phyloP scores from a whole-genome alignment of 495 filamentous ascomycete genomes.

The Tetracladium marchalianum region DNA sequence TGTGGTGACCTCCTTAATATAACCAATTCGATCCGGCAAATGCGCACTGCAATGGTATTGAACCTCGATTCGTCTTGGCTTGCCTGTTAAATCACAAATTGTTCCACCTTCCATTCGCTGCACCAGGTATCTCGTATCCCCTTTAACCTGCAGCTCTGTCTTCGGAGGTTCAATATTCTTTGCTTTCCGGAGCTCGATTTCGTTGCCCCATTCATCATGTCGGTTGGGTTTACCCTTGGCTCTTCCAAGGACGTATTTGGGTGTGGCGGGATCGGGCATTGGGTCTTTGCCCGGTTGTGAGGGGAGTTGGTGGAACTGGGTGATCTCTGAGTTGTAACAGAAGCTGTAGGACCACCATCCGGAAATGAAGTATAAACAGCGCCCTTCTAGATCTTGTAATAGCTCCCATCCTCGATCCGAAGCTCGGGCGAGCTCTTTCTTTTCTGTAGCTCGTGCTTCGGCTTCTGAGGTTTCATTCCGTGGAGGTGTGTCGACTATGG shows the following conservation, averaged over 20 bases:
- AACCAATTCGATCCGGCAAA: conserved; percentile 70
- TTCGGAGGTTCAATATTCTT: conserved; percentile 35
- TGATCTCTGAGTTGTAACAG: conserved; percentile 81
- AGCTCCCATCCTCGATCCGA: conserved; percentile 81
- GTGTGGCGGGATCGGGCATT: conserved; percentile 61
- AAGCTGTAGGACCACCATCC: conserved; percentile 98
- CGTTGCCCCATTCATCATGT: conserved; percentile 24
- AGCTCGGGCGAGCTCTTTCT: conserved; percentile 76
- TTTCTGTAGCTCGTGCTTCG: conserved; percentile 60
- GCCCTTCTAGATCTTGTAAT: conserved; percentile 74
- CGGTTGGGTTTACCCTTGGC: conserved; percentile 24
- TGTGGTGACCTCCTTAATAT: conserved; percentile 91
- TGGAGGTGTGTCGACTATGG: conserved; percentile 48
- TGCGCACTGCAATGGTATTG: conserved; percentile 89
- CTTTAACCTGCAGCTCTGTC: conserved; percentile 67
- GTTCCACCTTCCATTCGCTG: conserved; percentile 82
- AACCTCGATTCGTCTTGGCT: conserved; percentile 75
- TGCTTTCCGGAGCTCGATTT: conserved; percentile 16
- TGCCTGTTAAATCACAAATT: conserved; percentile 83
- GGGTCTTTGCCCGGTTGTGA: conserved; percentile 55
- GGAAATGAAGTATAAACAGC: conserved; percentile 80
- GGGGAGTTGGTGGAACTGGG: conserved; percentile 85
- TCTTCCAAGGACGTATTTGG: conserved; percentile 70
- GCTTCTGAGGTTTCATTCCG: conserved; percentile 52
- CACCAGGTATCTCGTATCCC: conserved; percentile 81